Conservation (phyloP, 345 rosid species). For the Salix dunnii region DNA sequence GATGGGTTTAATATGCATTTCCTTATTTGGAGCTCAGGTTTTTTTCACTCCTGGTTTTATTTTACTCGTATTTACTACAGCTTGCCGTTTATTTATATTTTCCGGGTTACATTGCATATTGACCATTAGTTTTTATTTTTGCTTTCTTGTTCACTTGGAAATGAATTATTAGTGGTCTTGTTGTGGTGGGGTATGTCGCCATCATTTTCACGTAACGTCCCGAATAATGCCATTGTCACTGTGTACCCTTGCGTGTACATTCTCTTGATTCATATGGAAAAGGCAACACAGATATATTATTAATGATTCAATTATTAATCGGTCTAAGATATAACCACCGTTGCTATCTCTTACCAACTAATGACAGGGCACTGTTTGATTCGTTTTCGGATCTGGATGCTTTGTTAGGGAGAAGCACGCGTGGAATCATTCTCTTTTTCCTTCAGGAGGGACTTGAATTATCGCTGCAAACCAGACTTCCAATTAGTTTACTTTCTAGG, state of each 20-base stretch:
- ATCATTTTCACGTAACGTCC: neutral
- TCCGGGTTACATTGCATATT: no score
- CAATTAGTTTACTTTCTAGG: neutral
- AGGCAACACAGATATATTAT: neutral
- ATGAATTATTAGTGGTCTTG: neutral
- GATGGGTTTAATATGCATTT: constrained; percentile 89
- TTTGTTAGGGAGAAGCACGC: neutral
- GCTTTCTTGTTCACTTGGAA: neutral
- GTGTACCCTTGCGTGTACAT: neutral
- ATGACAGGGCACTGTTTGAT: neutral
- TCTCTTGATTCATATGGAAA: neutral
- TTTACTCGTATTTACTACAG: neutral
- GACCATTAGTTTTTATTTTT: neutral
- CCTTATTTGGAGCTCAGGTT: constrained; percentile 87
- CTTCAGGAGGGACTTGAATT: no score
- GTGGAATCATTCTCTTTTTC: neutral
- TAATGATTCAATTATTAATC: neutral
- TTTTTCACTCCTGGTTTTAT: neutral
- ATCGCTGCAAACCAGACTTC: neutral
- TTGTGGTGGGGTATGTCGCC: neutral
- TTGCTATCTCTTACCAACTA: neutral
- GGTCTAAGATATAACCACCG: neutral
- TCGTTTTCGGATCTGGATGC: neutral
- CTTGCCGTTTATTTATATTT: neutral
- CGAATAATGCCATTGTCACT: neutral